Conservation (phyloP, 2,329 filamentous ascomycete genomes). For the Aspergillus spinulosporus region DNA sequence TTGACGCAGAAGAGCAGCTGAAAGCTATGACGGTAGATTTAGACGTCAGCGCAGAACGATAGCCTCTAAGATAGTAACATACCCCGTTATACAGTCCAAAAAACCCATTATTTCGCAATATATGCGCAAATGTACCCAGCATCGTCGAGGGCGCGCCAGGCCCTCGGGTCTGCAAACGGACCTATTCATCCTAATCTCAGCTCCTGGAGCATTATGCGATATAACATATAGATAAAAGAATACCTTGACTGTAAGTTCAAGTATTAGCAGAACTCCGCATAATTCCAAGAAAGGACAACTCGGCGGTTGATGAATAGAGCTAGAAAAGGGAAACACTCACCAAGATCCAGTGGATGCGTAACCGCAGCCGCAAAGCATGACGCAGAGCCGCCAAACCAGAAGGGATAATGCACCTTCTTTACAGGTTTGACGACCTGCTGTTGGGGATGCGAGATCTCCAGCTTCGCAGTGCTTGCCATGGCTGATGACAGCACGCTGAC, state of each 20-base stretch:
- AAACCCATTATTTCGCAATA: conserved; percentile 73
- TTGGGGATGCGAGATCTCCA: conserved; percentile 30
- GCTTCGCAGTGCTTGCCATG: conserved; percentile 39
- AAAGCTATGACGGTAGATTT: conserved; percentile 55
- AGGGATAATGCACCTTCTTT: conserved; percentile 63
- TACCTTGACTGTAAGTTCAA: conserved; percentile 56
- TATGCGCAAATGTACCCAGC: conserved; percentile 80
- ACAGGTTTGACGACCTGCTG: conserved; percentile 25
- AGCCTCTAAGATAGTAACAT: conserved; percentile 32
- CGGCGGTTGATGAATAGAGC: background rate
- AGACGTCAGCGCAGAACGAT: conserved; percentile 4
- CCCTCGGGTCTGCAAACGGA: conserved; percentile 81
- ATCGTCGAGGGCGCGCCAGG: conserved; percentile 76
- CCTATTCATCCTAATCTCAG: conserved; percentile 50
- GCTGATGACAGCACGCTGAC: conserved; percentile 27
- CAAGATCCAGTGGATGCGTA: conserved; percentile 89
- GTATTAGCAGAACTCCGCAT: conserved; percentile 22
- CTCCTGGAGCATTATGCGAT: conserved; percentile 5
- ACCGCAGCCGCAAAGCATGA: conserved; percentile 88
- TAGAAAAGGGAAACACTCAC: conserved; percentile 54
- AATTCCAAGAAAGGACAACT: background rate
- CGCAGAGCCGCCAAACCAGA: conserved; percentile 96
- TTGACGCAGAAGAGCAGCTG: conserved; percentile 88
- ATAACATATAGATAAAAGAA: conserved; percentile 3
- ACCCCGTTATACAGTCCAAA: conserved; percentile 81